A percentile compares a stretch with the other conserved stretches of the same genome.
These are phyloP conservation scores for Noccaea bulbosa DNA, from an alignment of 345 rosid species.

Conservation along the genomic window DNA sequence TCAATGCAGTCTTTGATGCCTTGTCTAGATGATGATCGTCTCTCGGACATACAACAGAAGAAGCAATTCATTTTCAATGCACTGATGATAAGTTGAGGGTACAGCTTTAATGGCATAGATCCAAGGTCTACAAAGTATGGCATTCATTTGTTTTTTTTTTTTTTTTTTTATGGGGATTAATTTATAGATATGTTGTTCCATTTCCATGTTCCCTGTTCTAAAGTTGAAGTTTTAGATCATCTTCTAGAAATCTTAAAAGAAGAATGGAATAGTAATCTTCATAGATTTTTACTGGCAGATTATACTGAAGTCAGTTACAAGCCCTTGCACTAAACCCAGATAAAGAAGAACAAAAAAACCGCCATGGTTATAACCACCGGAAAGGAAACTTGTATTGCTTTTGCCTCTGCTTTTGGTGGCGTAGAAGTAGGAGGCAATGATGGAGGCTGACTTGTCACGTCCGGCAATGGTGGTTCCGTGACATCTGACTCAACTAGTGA, in stretches of 20 bases:
- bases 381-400: constrained; percentile 21
- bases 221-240: constrained; percentile 5
- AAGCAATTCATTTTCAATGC: constrained; percentile 43
- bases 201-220: constrained; percentile 31
- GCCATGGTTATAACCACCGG: constrained; percentile 7
- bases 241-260: not conserved
- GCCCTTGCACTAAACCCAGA: constrained; percentile 26
- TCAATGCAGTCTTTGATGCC: constrained; percentile 66
- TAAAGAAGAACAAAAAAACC: constrained; percentile 34
- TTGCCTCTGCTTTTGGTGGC: constrained; percentile 23
- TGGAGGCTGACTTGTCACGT: constrained; percentile 20
- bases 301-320: constrained; percentile 32
- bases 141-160: too few relatives aligned
- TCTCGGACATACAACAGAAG: constrained; percentile 64
- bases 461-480: constrained; percentile 64
- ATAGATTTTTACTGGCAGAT: not conserved
- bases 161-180: too few relatives aligned
- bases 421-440: constrained; percentile 7
- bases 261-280: constrained; percentile 25
- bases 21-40: constrained; percentile 57
- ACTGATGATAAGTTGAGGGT: too few relatives aligned
- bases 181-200: constrained; percentile 28
- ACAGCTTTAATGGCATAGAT: too few relatives aligned
- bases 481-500: constrained; percentile 54
- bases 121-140: too few relatives aligned